Base-by-base conservation (phyloP, 108 stramenopile genomes). In the Parietichytrium sp. region DNA sequence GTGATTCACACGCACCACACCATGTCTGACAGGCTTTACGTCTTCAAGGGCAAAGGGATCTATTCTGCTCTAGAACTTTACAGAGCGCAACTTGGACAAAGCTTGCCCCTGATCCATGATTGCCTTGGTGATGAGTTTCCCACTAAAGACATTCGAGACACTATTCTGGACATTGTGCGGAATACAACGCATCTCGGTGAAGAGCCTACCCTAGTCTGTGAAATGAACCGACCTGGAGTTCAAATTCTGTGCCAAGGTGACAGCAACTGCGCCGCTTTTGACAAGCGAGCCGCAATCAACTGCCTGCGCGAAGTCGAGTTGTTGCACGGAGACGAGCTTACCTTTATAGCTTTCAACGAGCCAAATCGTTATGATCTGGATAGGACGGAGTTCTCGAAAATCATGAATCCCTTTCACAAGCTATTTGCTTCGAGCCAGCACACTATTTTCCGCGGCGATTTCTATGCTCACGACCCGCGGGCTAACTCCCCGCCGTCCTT, bases 1-100 rank as follows among this genome's bases (percentile, higher is more conserved):
- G 20, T 45, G 6, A 12, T 72, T 20, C 61, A 72, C 20, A 72
- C 61, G 61, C 61, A 72, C 42, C 61, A 72, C 38, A 72, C 61
- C 61, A 45, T 72, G 38, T 16, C 61, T 6, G 61, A 72, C 42
- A 45, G 38, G 33, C 1, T 45, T 20, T 72, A 45, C 20, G 33
- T 72, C 61, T 45, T 72, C 25, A 16, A 25, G 6, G 61, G 61
- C 16, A 47, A 47, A 72, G 45, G 45, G 10, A 42, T 25, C 29
- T 72, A 45, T 20, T 12, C 13, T 8, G 20, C 38, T 33, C 6
- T 72, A 0, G 61, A 72, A n/a, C 33, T n/a, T 6, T 72, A 45
- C 3, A 16, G 61, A 1, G 6, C 36, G 16, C 16, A 45, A 6
- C 6, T 25, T 16, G 16, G 38, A 8, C n/a, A n/a, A n/a, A n/a